Conservation (phyloP, 176 grass and related monocot genomes). For the Pontederia crassipes region DNA sequence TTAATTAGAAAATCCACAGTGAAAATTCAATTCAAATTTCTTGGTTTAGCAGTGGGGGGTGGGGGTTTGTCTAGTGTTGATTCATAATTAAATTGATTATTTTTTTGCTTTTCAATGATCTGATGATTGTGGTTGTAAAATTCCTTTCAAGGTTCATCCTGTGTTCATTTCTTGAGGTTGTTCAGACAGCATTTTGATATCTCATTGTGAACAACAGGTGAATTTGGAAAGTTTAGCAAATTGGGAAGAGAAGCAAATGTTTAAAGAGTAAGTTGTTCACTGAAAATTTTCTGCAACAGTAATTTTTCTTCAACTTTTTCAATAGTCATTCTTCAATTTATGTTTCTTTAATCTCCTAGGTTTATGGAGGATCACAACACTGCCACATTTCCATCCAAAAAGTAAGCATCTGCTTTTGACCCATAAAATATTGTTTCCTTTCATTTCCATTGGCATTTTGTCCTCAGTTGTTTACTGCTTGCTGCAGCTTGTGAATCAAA, state of each 20-base stretch:
- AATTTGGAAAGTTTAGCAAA: constrained; percentile 85
- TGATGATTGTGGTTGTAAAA: no score
- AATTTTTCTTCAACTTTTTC: background rate
- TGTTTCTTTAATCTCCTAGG: constrained; percentile 31
- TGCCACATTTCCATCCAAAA: constrained; percentile 85
- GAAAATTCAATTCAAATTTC: no score
- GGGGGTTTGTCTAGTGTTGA: no score
- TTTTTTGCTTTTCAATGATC: no score
- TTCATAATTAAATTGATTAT: no score
- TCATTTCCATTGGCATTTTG: background rate
- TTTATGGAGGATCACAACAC: constrained; percentile 99
- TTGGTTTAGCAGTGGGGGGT: no score
- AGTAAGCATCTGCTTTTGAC: constrained; percentile 31
- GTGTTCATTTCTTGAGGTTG: no score
- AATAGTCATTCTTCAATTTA: constrained; percentile 14
- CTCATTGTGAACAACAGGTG: constrained; percentile 33
- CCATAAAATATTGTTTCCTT: background rate
- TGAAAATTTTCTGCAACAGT: background rate
- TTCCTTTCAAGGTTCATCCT: no score
- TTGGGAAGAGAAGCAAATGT: constrained; percentile 99
- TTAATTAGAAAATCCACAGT: no score
- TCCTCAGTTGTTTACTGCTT: background rate
- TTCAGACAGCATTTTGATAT: background rate
- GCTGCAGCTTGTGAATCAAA: no score
- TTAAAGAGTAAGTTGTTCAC: constrained; percentile 69